Evolutionary conservation across 257 asterid genomes (phyloP).

Genomic region (Salvia splendens): DNA sequence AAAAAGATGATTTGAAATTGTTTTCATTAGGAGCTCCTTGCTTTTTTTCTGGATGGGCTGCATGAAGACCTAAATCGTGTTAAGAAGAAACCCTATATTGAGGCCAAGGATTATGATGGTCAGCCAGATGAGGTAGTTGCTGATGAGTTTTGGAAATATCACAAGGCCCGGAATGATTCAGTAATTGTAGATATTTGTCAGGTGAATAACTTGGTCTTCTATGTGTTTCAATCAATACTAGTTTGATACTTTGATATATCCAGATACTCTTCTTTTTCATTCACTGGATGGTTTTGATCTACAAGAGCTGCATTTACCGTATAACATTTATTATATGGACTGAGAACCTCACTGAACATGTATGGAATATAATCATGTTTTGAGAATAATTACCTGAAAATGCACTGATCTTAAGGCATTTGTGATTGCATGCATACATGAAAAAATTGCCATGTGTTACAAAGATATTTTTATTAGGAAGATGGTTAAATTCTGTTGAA

Average conservation of each 20-base stretch:
- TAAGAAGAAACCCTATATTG: conserved; percentile 89
- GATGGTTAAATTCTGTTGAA: background rate
- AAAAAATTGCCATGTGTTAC: background rate
- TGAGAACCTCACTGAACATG: background rate
- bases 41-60: conserved; percentile 93
- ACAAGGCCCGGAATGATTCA: conserved; percentile 92
- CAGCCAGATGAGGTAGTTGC: conserved; percentile 91
- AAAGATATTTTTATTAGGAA: background rate
- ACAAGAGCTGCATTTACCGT: background rate
- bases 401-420: background rate
- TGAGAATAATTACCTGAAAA: background rate
- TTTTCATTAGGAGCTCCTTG: conserved; percentile 80
- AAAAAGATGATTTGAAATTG: conserved; percentile 23
- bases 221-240: background rate
- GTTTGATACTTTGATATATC: background rate
- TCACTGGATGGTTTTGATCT: background rate
- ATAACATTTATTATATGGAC: background rate
- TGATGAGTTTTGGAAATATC: conserved; percentile 89
- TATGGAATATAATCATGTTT: background rate
- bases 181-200: conserved; percentile 91
- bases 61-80: conserved; percentile 98
- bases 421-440: background rate
- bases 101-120: conserved; percentile 82
- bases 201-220: conserved; percentile 14
- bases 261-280: background rate